Percentiles rank a stretch among this genome's conserved stretches.
Evolutionary conservation across 2,329 filamentous ascomycete species (phyloP).

Genomic region (Trichoderma koningiopsis): DNA sequence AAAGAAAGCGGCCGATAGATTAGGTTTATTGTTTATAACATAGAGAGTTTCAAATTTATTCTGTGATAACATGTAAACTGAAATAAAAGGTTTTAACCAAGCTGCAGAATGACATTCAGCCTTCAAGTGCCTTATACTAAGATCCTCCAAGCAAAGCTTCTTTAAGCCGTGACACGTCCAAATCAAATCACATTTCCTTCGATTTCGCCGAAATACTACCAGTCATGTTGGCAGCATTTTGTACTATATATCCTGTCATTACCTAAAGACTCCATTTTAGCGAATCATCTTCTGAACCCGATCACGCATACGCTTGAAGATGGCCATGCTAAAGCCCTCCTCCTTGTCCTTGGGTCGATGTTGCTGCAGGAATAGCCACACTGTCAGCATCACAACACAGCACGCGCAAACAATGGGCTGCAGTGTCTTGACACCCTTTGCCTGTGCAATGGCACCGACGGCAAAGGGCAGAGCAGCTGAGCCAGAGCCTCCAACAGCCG

Average conservation of each 20-base stretch:
- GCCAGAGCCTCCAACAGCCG: conserved; percentile 74
- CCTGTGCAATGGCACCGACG: conserved; percentile 67
- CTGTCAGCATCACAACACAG: conserved; percentile 1
- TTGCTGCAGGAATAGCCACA: conserved; percentile 14
- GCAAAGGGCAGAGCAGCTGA: conserved; percentile 68
- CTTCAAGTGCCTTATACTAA: not conserved
- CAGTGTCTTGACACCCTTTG: conserved; percentile 57
- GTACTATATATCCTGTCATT: not conserved
- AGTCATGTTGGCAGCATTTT: not conserved
- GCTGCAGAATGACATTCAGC: not conserved
- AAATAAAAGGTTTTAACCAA: not conserved
- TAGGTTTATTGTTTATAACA: not conserved
- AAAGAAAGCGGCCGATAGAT: not conserved
- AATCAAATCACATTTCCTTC: not conserved
- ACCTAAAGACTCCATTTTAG: not conserved
- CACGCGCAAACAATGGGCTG: conserved; percentile 21
- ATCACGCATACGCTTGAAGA: not conserved
- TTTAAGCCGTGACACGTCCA: not conserved
- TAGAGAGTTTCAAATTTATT: not conserved
- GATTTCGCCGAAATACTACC: not conserved
- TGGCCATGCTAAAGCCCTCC: not conserved
- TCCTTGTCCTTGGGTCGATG: conserved; percentile 20
- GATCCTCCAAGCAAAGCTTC: not conserved
- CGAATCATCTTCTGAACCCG: not conserved
- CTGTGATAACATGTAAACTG: not conserved